These are phyloP conservation scores for Serpula lacrymans DNA, from an alignment of 768 basidiomycete genomes.

Conservation along the genomic window DNA sequence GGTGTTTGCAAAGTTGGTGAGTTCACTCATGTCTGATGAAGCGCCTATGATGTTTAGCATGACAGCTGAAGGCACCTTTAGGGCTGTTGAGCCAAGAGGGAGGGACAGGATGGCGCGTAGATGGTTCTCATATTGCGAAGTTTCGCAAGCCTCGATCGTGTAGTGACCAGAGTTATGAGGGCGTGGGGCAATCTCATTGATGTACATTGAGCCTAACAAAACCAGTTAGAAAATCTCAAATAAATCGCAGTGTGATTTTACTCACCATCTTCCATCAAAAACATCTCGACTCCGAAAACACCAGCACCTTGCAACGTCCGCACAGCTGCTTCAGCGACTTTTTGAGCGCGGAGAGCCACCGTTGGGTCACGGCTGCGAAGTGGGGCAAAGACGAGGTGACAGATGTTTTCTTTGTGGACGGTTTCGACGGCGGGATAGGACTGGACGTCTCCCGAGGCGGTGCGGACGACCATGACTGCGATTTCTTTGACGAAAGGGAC, in stretches of 20 bases:
- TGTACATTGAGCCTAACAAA: slow-evolving; percentile 60
- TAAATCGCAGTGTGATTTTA: slow-evolving; percentile 1
- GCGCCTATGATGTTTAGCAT: slow-evolving; percentile 97
- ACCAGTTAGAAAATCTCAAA: neutral
- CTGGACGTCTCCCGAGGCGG: slow-evolving; percentile 62
- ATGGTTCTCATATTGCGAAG: slow-evolving; percentile 97
- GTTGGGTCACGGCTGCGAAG: slow-evolving; percentile 57
- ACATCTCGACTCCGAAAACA: slow-evolving; percentile 98
- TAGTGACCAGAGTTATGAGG: slow-evolving; percentile 99
- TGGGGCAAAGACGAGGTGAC: slow-evolving; percentile 90
- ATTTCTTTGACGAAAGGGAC: slow-evolving; percentile 86
- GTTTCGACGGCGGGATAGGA: slow-evolving; percentile 96
- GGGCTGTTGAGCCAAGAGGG: slow-evolving; percentile 82
- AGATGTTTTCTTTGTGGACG: slow-evolving; percentile 89
- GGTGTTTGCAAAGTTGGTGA: slow-evolving; percentile 49
- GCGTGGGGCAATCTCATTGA: slow-evolving; percentile 97
- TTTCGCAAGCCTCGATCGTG: slow-evolving; percentile 95
- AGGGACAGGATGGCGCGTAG: slow-evolving; percentile 89
- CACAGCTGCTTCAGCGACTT: slow-evolving; percentile 78
- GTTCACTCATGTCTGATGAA: slow-evolving; percentile 60
- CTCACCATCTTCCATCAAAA: slow-evolving; percentile 83
- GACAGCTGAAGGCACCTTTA: slow-evolving; percentile 81
- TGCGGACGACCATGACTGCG: slow-evolving; percentile 95
- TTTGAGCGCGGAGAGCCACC: slow-evolving; percentile 57
- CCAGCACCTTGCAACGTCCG: slow-evolving; percentile 82